A percentile compares a stretch with the other conserved stretches of the same genome.
Conservation (phyloP, 371 early-diverging fungal species). For the Coemansia sp. region DNA sequence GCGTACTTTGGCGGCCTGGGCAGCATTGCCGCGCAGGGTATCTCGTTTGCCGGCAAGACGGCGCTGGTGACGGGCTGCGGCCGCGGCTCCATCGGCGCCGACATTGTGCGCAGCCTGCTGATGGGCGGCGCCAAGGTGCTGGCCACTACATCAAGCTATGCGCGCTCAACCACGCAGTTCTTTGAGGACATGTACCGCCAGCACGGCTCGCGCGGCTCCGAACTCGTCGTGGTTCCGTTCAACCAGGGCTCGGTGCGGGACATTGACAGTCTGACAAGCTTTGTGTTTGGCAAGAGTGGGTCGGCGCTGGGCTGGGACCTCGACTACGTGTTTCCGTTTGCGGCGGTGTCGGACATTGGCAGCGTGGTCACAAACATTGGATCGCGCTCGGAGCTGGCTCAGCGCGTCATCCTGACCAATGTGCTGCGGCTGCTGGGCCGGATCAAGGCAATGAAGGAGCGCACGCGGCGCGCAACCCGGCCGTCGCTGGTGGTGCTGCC, state of each 20-base stretch:
- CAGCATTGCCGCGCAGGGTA: slow-evolving; percentile 73
- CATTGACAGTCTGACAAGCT: too few species aligned
- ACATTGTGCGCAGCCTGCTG: slow-evolving; percentile 90
- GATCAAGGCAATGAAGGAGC: slow-evolving; percentile 64
- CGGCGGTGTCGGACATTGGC: slow-evolving; percentile 89
- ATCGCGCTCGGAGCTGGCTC: slow-evolving; percentile 87
- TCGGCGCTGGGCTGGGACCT: too few species aligned
- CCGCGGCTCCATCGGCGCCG: slow-evolving; percentile 88
- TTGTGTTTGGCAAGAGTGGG: too few species aligned
- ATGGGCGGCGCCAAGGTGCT: too few species aligned
- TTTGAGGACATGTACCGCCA: too few species aligned
- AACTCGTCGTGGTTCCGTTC: too few species aligned
- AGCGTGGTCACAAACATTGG: slow-evolving; percentile 83
- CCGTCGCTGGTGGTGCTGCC: slow-evolving; percentile 91
- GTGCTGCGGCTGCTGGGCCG: slow-evolving; percentile 58
- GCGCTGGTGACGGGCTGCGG: slow-evolving; percentile 93
- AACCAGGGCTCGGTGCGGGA: too few species aligned
- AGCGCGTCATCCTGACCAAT: slow-evolving; percentile 52
- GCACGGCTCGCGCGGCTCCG: too few species aligned
- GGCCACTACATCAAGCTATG: too few species aligned
- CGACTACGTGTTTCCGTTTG: slow-evolving; percentile 93
- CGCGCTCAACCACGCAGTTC: too few species aligned
- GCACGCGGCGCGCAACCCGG: slow-evolving; percentile 72
- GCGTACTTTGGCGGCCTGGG: slow-evolving; percentile 72
- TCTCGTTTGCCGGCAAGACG: slow-evolving; percentile 77